A percentile compares a stretch with the other conserved stretches of the same genome.
phyloP scores from a whole-genome alignment of 768 basidiomycete species.

The Boletus pseudo-olivaceus region DNA sequence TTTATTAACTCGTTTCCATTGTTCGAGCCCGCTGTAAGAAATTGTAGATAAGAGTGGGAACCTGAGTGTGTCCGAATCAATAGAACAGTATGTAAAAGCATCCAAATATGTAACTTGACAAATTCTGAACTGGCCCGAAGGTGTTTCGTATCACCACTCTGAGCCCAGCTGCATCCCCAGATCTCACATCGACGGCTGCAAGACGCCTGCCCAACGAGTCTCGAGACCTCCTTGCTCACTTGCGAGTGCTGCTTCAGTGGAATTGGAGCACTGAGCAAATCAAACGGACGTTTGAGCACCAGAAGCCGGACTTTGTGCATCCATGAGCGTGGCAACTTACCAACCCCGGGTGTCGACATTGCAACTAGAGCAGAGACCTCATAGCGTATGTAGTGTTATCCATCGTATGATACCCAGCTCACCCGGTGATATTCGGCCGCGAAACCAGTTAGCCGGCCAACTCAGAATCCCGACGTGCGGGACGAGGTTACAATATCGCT shows the following conservation, averaged over 20 bases:
- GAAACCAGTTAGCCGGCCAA: neutral
- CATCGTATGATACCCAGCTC: neutral
- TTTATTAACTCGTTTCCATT: neutral
- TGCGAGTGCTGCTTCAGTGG: neutral
- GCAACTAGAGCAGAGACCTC: neutral
- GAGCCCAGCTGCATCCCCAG: neutral
- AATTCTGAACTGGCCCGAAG: neutral
- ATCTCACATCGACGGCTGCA: neutral
- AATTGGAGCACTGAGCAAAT: neutral
- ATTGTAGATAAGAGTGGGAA: neutral
- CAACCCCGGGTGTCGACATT: neutral
- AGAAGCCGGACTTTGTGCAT: neutral
- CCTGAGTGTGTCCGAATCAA: neutral
- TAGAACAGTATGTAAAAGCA: neutral
- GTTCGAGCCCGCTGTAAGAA: neutral
- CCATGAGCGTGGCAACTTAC: neutral
- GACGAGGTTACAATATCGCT: neutral
- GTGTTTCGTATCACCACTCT: neutral
- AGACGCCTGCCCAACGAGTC: neutral
- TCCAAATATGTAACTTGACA: neutral
- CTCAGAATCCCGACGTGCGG: neutral
- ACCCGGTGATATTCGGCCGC: neutral
- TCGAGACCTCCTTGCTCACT: neutral
- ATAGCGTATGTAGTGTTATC: neutral
- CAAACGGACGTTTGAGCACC: neutral